A percentile compares a stretch with the other conserved stretches of the same genome.
phyloP scores from a whole-genome alignment of 202 grass and related monocot genomes.

The Sporobolus alterniflorus region DNA sequence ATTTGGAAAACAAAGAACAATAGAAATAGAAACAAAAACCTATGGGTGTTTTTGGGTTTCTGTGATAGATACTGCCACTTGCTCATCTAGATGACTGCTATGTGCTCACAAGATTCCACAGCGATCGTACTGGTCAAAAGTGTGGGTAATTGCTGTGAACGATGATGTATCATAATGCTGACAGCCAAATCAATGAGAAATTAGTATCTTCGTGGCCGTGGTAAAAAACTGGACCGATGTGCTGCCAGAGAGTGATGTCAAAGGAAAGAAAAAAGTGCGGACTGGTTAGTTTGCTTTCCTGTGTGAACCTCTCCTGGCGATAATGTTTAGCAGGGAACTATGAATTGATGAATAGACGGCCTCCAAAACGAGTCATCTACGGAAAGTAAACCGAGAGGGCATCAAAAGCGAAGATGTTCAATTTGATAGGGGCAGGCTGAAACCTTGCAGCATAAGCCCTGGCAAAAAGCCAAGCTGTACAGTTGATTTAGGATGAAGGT shows the following conservation, averaged over 20 bases:
- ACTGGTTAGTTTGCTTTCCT: neutral
- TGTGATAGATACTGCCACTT: slow-evolving; percentile 12
- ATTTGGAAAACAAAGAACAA: neutral
- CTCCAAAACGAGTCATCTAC: neutral
- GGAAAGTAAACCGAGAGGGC: neutral
- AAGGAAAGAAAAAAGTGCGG: neutral
- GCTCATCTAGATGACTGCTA: neutral
- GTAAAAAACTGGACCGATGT: neutral
- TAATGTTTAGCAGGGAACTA: neutral
- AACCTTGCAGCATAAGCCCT: neutral
- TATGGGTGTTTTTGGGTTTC: slow-evolving; percentile 18
- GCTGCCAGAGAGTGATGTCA: neutral
- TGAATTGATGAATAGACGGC: neutral
- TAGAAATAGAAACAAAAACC: neutral
- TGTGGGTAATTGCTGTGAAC: neutral
- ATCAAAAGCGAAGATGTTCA: slow-evolving; percentile 10
- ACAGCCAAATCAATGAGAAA: neutral
- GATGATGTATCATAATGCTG: slow-evolving; percentile 4
- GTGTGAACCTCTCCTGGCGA: neutral
- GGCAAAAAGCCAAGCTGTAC: neutral
- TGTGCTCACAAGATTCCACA: neutral
- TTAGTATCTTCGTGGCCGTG: neutral
- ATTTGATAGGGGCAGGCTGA: neutral
- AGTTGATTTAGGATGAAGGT: neutral
- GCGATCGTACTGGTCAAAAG: slow-evolving; percentile 17